Percentiles rank a stretch among this genome's conserved stretches.
phyloP scores from a whole-genome alignment of 208 protist species.

The Crithidia thermophila region DNA sequence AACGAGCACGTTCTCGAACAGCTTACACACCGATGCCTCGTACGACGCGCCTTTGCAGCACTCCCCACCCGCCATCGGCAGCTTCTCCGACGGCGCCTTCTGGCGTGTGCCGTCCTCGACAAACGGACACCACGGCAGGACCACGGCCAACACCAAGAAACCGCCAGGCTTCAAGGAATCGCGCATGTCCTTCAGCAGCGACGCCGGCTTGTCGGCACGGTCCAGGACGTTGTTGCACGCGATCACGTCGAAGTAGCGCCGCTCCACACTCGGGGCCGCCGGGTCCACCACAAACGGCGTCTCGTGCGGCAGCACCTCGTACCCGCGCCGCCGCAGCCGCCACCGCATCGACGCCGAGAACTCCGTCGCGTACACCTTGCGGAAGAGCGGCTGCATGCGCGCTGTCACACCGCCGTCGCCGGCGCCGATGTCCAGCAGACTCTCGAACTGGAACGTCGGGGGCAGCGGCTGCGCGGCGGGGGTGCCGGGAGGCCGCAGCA shows the following conservation, averaged over 20 bases:
- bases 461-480: constrained; percentile 11
- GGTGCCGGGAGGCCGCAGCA: constrained; percentile 42
- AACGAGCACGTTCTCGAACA: constrained; percentile 80
- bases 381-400: constrained; percentile 58
- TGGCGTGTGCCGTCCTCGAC: constrained; percentile 69
- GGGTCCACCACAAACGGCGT: constrained; percentile 43
- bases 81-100: constrained; percentile 55
- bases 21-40: constrained; percentile 54
- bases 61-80: constrained; percentile 82
- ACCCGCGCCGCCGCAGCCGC: constrained; percentile 72
- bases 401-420: constrained; percentile 85
- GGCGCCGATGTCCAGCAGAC: constrained; percentile 56
- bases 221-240: constrained; percentile 88
- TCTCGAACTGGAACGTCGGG: constrained; percentile 19
- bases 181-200: constrained; percentile 67
- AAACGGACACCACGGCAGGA: constrained; percentile 90
- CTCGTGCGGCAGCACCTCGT: constrained; percentile 61
- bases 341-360: constrained; percentile 80
- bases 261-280: constrained; percentile 3
- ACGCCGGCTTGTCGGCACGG: constrained; percentile 63
- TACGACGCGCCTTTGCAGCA: constrained; percentile 78
- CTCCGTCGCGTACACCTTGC: constrained; percentile 67
- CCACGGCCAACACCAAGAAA: constrained; percentile 76
- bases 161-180: constrained; percentile 60
- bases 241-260: constrained; percentile 73